Percentiles rank a stretch among this genome's conserved stretches.
Conservation (phyloP, 257 asterid species). For the Cinchona pubescens region DNA sequence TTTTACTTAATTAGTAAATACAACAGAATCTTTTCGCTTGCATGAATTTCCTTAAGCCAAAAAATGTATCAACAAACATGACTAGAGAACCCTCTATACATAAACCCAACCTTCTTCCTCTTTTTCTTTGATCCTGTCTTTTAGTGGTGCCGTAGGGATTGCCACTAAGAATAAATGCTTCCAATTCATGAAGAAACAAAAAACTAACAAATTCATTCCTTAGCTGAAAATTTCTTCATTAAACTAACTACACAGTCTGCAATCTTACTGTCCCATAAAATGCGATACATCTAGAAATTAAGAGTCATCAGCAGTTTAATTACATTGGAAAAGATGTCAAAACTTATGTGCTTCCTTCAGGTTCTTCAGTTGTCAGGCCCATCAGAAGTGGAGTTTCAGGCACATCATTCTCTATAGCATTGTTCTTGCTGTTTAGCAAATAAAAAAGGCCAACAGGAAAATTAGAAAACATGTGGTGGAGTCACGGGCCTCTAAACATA, state of each 20-base stretch:
- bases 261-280: background rate
- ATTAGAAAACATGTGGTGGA: background rate
- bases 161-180: background rate
- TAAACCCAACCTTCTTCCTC: background rate
- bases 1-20: background rate
- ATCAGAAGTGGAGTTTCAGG: slow-evolving; percentile 43
- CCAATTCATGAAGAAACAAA: background rate
- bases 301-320: slow-evolving; percentile 3
- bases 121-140: background rate
- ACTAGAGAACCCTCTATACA: background rate
- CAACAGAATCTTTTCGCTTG: background rate
- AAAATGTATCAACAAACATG: background rate
- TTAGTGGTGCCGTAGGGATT: background rate
- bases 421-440: slow-evolving; percentile 31
- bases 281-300: background rate
- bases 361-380: slow-evolving; percentile 34
- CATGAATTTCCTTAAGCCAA: background rate
- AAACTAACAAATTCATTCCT: background rate
- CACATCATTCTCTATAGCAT: slow-evolving; percentile 39
- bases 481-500: background rate
- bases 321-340: slow-evolving; percentile 20
- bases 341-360: slow-evolving; percentile 44
- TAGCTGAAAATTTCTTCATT: too few relatives aligned
- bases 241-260: background rate
- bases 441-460: slow-evolving; percentile 3